phyloP scores from a whole-genome alignment of 78 protist species.

The Pelomyxa schiedti region DNA sequence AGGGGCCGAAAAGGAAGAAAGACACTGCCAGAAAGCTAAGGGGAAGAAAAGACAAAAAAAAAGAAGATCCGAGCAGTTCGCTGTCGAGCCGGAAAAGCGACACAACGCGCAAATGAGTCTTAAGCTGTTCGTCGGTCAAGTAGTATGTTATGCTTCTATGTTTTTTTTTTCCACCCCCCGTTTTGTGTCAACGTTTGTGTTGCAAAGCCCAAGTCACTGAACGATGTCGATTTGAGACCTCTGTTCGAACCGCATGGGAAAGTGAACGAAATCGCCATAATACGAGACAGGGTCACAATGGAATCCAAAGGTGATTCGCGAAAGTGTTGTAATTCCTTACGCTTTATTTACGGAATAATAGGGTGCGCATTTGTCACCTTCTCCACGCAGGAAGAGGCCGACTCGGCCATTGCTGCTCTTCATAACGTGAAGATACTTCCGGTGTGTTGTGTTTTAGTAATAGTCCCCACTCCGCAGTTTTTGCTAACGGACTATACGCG shows the following conservation, averaged over 20 bases:
- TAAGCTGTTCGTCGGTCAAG: neutral
- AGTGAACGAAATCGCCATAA: neutral
- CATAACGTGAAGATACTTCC: neutral
- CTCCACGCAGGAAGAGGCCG: neutral
- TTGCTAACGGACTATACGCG: neutral
- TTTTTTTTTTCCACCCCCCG: no score
- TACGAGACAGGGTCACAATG: neutral
- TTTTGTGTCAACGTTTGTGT: no score
- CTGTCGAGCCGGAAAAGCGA: no score
- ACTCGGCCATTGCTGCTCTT: neutral
- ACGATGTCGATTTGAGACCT: neutral
- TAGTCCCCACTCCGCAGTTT: neutral
- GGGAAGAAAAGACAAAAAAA: no score
- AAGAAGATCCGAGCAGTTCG: no score
- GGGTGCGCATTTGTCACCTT: neutral
- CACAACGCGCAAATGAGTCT: no score
- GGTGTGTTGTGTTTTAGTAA: neutral
- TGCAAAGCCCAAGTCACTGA: neutral
- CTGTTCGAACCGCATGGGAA: neutral
- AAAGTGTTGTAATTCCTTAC: no score
- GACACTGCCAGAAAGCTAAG: no score
- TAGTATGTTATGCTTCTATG: no score
- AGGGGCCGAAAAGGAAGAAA: no score
- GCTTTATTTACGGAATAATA: neutral
- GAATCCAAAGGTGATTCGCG: neutral